Conservation (phyloP, 2,329 filamentous ascomycete species). For the Colletotrichum eremochloae region DNA sequence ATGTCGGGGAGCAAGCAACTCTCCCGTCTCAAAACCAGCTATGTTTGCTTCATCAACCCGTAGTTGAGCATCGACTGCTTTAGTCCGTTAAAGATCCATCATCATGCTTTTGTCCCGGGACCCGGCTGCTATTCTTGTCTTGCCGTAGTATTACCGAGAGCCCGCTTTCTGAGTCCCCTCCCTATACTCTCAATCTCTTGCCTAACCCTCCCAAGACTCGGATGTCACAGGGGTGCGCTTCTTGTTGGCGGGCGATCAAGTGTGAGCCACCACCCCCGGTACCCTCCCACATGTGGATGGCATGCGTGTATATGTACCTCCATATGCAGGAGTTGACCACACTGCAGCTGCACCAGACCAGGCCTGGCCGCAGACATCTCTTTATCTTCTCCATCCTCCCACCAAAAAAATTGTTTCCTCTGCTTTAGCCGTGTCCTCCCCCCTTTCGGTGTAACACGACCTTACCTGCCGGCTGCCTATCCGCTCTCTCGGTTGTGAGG, state of each 20-base stretch:
- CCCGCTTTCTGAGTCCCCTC: slow-evolving; percentile 10
- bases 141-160: slow-evolving; percentile 21
- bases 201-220: slow-evolving; percentile 16
- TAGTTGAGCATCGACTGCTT: slow-evolving; percentile 13
- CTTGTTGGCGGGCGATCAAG: slow-evolving; percentile 35
- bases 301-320: slow-evolving; percentile 32
- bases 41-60: slow-evolving; percentile 24
- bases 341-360: slow-evolving; percentile 40
- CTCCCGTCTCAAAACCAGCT: slow-evolving; percentile 4
- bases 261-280: slow-evolving; percentile 30
- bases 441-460: slow-evolving; percentile 38
- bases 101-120: slow-evolving; percentile 15
- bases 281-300: slow-evolving; percentile 33
- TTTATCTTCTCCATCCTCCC: slow-evolving; percentile 42
- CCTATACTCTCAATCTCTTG: slow-evolving; percentile 5
- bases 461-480: slow-evolving; percentile 36
- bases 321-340: slow-evolving; percentile 41
- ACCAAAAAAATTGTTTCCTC: slow-evolving; percentile 26
- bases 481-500: slow-evolving; percentile 21
- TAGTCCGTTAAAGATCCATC: slow-evolving; percentile 26
- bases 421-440: slow-evolving; percentile 37
- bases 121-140: slow-evolving; percentile 38
- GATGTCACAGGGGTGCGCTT: slow-evolving; percentile 29
- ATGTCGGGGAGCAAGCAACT: slow-evolving; percentile 11
- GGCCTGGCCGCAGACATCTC: slow-evolving; percentile 30